Evolutionary conservation across 495 filamentous ascomycete species (phyloP), one percentile per base, ranked within the genome.

Genomic region (Corynascus novoguineensis): DNA sequence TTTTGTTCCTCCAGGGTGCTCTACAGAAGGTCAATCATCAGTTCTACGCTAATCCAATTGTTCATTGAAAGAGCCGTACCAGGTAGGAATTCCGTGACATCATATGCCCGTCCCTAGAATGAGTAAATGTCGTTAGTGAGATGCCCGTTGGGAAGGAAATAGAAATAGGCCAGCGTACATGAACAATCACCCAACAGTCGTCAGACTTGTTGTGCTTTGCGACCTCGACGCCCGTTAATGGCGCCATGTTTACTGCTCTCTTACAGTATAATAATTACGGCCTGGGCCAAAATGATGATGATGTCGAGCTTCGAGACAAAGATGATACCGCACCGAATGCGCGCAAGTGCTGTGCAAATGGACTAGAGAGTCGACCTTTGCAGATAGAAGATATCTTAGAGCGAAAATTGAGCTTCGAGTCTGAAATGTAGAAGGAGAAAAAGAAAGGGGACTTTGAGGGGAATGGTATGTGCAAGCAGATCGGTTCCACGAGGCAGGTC

Each of bases 181-280:
- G 86, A 50, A 92, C 77, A 47, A 87, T 87, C 10, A 92, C 82
- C 89, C 89, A 93, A 67, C 88, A 91, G 22, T 84, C 86, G 59
- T 87, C 78, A 50, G 75, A 73, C 40, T 66, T 81, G 68, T 82
- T 83, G 65, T 93, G 89, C 69, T 86, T 79, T 19, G 78, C 78
- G 35, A 92, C 73, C 37, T 90, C 84, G 27, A 71, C 80, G 32
- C 85, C 85, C 9, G 75, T 81, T 54, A 87, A 71, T 37, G 62
- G 32, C 58, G 66, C 55, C 70, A 74, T 75, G 32, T 59, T 65
- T 42, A 21, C 50, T 45, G 40, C 19, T n/a, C n/a, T n/a, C n/a
- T n/a, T n/a, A n/a, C n/a, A n/a, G n/a, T n/a, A n/a, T n/a, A n/a
- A n/a, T n/a, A n/a, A n/a, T n/a, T n/a, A n/a, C n/a, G n/a, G n/a